Base-by-base conservation (phyloP, 257 asterid species). In the Lavandula angustifolia region DNA sequence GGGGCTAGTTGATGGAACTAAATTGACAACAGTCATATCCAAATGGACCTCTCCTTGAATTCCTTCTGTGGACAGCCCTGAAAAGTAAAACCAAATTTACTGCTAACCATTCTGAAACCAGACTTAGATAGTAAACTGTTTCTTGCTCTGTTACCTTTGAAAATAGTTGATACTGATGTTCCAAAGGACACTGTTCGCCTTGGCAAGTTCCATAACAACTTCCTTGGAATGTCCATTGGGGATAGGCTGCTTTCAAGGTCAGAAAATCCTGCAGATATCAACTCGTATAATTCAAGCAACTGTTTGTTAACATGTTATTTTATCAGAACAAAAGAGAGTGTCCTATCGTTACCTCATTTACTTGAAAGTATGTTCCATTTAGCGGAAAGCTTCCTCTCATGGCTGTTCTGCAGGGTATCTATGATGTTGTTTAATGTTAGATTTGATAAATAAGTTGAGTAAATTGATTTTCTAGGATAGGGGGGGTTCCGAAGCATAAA, bases 311-410 rank as follows among this genome's bases (percentile, higher is more conserved):
- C 29, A 44, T 61, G 43, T 47, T 43, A 61, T 65, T 7, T 48
- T 12, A 62, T 72, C 46, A 58, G 69, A 62, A 59, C 48, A 57
- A 52, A 59, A 68, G 41, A 67, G 47, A 29, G 14, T 72, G 62
- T 52, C 37, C 47, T 70, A 46, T 46, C 59, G 11, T 58, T 73
- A 92, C 99, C 99, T 92, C 99, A 50, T 92, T 92, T 40, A 92
- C 99, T 86, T 92, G 99, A 63, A 92, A 92, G 72, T 92, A 92
- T 31, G 99, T 92, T 58, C 99, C 99, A 75, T 92, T 92, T 46
- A 92, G 85, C 6, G 99, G 99, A 80, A 92, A 92, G 81, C 99
- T 92, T 73, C 99, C 99, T 76, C 92, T 83, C 97, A 86, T 92
- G 64, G 97, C 99, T 68, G 97, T 92, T 82, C 99, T 88, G 75